Percentiles rank a stretch among this genome's conserved stretches.
Evolutionary conservation across 352 stramenopile species (phyloP).

Genomic region (Phytophthora citricola): DNA sequence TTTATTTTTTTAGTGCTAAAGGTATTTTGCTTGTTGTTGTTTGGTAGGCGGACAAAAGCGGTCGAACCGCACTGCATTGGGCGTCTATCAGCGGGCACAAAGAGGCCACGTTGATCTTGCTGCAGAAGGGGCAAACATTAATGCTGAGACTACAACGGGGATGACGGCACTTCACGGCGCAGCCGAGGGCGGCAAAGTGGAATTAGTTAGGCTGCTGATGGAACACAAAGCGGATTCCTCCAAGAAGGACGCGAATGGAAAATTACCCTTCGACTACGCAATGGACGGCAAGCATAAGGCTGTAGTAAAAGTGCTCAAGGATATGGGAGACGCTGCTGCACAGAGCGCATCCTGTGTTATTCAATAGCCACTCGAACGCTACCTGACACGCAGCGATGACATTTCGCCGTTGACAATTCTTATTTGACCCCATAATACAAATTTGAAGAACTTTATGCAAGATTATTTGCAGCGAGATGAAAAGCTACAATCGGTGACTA

Average conservation of each 20-base stretch:
- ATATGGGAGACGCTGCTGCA: slow-evolving; percentile 91
- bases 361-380: slow-evolving; percentile 52
- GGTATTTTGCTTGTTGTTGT: slow-evolving; percentile 3
- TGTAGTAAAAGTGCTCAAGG: slow-evolving; percentile 92
- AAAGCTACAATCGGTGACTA: slow-evolving; percentile 21
- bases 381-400: slow-evolving; percentile 17
- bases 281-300: slow-evolving; percentile 94
- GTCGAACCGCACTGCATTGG: slow-evolving; percentile 93
- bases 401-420: slow-evolving; percentile 17
- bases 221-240: slow-evolving; percentile 89
- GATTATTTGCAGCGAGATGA: slow-evolving; percentile 28
- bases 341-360: slow-evolving; percentile 88
- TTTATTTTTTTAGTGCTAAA: slow-evolving; percentile 13
- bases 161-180: slow-evolving; percentile 91
- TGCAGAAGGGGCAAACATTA: slow-evolving; percentile 89
- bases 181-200: slow-evolving; percentile 91
- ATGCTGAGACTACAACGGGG: slow-evolving; percentile 90
- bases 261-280: slow-evolving; percentile 92
- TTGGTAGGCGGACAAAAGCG: slow-evolving; percentile 91
- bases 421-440: slow-evolving; percentile 50
- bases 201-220: slow-evolving; percentile 93
- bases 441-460: slow-evolving; percentile 41
- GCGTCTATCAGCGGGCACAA: slow-evolving; percentile 93
- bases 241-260: slow-evolving; percentile 91
- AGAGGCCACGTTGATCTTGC: slow-evolving; percentile 84